Base-by-base conservation (phyloP, 2,329 filamentous ascomycete genomes). In the Lachnellula hyalina region DNA sequence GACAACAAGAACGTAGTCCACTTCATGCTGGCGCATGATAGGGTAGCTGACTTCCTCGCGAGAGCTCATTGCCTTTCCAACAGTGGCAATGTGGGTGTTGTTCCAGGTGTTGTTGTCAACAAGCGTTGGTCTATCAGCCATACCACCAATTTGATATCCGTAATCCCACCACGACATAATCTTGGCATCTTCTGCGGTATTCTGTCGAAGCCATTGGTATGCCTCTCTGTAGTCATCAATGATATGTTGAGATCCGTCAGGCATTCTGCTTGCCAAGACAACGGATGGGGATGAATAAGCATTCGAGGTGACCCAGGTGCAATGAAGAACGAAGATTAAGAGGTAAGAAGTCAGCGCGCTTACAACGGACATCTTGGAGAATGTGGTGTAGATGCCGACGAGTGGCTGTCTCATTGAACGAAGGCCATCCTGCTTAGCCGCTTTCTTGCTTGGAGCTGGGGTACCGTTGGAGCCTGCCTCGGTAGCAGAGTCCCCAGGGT, bases 101-200 rank as follows among this genome's bases (percentile, higher is more conserved):
- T 99, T 99, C 94, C 94, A 99, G 2, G 94, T 99, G 77, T 99
- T 99, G 80, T 99, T 99, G 78, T 99, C 94, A 35, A 99, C 94
- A 35, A 99, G 80, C 1, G 94, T 99, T 35, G 94, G 94, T 52
- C 94, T 84, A 72, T 99, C 94, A 49, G 94, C 94, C 94, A 99
- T 99, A 63, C 94, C 94, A 76, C 94, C 94, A 73, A 99, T 99
- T 76, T 99, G 94, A 77, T 99, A 99, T 62, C 94, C 94, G 68
- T 99, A 99, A 72, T 99, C 94, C 94, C 94, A 99, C 94, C 94
- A 99, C 1, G 92, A 94, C 93, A 97, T 97, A 70, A 99, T 88
- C 81, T 97, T 99, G 69, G 95, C 92, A 66, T 96, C 89, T 63
- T 93, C 83, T 57, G 87, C 81, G 9, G 95, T 99, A 78, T 99